A percentile compares a stretch with the other conserved stretches of the same genome.
Conservation (phyloP, 2,329 filamentous ascomycete genomes). For the Aspergillus sp. region DNA sequence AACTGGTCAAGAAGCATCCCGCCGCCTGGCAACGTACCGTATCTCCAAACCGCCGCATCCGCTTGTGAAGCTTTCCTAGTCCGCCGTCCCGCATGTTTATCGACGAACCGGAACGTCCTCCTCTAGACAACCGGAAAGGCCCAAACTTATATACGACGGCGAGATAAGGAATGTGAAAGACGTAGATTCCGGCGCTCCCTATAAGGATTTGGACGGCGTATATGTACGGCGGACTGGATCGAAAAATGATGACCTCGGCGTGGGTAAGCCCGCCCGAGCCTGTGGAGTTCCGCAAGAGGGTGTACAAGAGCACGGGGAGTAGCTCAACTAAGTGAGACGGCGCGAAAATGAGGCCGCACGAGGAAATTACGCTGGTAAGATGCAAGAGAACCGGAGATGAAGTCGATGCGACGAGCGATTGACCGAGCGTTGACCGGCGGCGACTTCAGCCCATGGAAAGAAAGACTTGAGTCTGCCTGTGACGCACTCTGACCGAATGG, state of each 20-base stretch:
- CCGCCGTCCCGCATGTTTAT: constrained; percentile 32
- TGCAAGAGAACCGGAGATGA: background rate
- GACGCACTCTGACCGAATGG: constrained; percentile 9
- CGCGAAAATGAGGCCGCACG: background rate
- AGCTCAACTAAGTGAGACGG: background rate
- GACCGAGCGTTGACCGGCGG: background rate
- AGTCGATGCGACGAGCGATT: background rate
- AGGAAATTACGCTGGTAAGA: background rate
- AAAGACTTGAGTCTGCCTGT: constrained; percentile 6
- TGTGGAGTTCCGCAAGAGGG: constrained; percentile 1
- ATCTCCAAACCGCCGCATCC: constrained; percentile 43
- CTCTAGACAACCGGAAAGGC: background rate
- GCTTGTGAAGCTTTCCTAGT: constrained; percentile 39
- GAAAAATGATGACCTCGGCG: background rate
- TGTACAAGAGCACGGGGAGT: constrained; percentile 8
- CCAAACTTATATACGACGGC: background rate
- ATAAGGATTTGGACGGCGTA: background rate
- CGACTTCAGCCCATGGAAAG: constrained; percentile 7
- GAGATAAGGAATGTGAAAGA: background rate
- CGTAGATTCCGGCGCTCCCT: background rate
- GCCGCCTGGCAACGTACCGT: constrained; percentile 33
- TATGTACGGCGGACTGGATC: background rate
- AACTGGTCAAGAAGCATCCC: background rate
- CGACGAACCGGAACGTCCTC: background rate
- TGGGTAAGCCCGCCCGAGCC: constrained; percentile 5